Conservation (phyloP, 2,329 filamentous ascomycete genomes). For the Penicillium carneum region DNA sequence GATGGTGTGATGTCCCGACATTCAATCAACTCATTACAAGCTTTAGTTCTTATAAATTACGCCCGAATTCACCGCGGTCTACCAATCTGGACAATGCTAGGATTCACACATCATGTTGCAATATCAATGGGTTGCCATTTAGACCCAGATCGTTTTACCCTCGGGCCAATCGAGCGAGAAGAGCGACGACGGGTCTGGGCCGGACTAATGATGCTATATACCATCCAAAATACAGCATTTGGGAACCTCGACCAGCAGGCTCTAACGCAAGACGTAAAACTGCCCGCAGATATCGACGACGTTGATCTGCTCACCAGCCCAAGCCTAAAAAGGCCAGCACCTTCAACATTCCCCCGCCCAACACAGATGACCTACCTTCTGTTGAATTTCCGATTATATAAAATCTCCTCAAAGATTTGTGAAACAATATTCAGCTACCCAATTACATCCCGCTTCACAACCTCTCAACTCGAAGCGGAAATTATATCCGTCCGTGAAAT, state of each 20-base stretch:
- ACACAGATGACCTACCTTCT: slow-evolving; percentile 55
- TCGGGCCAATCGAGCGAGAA: slow-evolving; percentile 49
- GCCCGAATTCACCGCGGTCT: slow-evolving; percentile 48
- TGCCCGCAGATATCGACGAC: slow-evolving; percentile 49
- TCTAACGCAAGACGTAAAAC: slow-evolving; percentile 41
- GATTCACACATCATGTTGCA: slow-evolving; percentile 51
- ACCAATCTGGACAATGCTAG: slow-evolving; percentile 51
- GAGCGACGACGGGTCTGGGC: slow-evolving; percentile 52
- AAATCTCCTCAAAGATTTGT: slow-evolving; percentile 48
- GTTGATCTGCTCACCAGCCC: slow-evolving; percentile 42
- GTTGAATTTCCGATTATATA: slow-evolving; percentile 48
- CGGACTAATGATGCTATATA: slow-evolving; percentile 52
- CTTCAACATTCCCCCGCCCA: slow-evolving; percentile 37
- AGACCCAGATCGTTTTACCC: slow-evolving; percentile 48
- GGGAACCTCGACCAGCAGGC: slow-evolving; percentile 45
- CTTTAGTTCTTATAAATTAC: slow-evolving; percentile 51
- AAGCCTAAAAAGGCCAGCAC: slow-evolving; percentile 14
- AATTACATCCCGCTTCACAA: slow-evolving; percentile 31
- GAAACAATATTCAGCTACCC: slow-evolving; percentile 43
- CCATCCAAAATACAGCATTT: slow-evolving; percentile 48
- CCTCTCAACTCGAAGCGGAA: slow-evolving; percentile 41
- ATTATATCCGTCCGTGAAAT: slow-evolving; percentile 42
- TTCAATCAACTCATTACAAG: slow-evolving; percentile 51
- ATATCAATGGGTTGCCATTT: slow-evolving; percentile 54
- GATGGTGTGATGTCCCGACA: slow-evolving; percentile 51